Evolutionary conservation across 2,329 filamentous ascomycete species (phyloP).

Genomic region (Fusarium denticulatum): DNA sequence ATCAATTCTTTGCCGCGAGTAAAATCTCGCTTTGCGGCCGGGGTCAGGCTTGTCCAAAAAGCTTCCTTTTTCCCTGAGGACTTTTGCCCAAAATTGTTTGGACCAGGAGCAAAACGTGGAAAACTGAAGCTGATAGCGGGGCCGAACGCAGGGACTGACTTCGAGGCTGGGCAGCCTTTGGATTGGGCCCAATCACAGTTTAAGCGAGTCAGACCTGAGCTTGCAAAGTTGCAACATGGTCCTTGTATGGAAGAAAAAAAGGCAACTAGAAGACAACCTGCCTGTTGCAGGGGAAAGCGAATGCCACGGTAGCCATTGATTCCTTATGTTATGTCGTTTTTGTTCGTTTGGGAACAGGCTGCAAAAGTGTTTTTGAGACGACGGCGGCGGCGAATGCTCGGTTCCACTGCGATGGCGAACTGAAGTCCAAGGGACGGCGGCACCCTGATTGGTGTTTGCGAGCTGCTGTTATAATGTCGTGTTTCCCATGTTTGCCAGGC

Average conservation of each 20-base stretch:
- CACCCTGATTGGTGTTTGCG: slow-evolving; percentile 37
- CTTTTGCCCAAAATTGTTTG: slow-evolving; percentile 25
- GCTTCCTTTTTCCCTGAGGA: slow-evolving; percentile 29
- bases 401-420: slow-evolving; percentile 38
- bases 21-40: slow-evolving; percentile 40
- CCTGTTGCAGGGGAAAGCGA: slow-evolving; percentile 42
- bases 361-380: slow-evolving; percentile 27
- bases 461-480: slow-evolving; percentile 11
- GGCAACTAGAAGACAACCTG: slow-evolving; percentile 13
- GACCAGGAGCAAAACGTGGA: slow-evolving; percentile 32
- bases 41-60: slow-evolving; percentile 42
- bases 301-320: slow-evolving; percentile 20
- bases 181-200: slow-evolving; percentile 39
- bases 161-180: slow-evolving; percentile 32
- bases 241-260: not conserved
- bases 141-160: slow-evolving; percentile 41
- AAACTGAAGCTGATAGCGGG: slow-evolving; percentile 39
- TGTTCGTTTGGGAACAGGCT: slow-evolving; percentile 8
- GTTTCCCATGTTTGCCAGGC: slow-evolving; percentile 14
- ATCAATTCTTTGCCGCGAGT: slow-evolving; percentile 40
- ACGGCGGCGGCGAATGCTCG: slow-evolving; percentile 34
- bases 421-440: slow-evolving; percentile 16
- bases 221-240: slow-evolving; percentile 25
- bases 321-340: not conserved
- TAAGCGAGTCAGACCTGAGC: slow-evolving; percentile 43